Base-by-base conservation (phyloP, 768 basidiomycete species). In the Xerocomus spinulosus region DNA sequence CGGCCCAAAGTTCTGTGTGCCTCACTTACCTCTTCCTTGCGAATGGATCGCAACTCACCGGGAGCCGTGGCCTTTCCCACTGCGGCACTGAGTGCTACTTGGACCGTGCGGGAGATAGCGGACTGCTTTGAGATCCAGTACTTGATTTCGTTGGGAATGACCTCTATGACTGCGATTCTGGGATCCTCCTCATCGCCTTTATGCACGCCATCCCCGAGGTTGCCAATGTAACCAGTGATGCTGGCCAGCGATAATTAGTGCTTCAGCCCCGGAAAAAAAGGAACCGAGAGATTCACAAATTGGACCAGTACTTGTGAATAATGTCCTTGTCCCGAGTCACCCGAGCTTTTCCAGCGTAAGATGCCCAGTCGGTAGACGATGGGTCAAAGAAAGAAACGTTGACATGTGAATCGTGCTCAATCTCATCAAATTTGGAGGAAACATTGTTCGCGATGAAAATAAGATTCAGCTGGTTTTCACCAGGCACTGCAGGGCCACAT, bases 181-280 rank as follows among this genome's bases (percentile, higher is more conserved):
- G 92, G 89, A 54, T 95, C 93, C 39, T 75, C 70, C 25, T 75
- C 75, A 56, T 85, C 80, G n/a, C 92, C 92, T 57, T 81, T 84
- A 65, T 93, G 92, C 6, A 85, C 69, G 15, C 87, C 88, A 54
- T 95, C 92, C 26, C 83, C 83, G 46, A 93, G 72, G 61, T 95
- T 85, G 30, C 88, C 90, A 57, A 94, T 94, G 76, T 90, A 96
- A 0, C 83, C 85, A 9, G 76, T 64, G 26, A 79, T 72, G 3
- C 85, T 88, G 40, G 18, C 39, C 38, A 39, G 30, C 3, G 34
- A 17, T 4, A 15, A 40, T 55, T n/a, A n/a, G n/a, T n/a, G n/a
- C n/a, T n/a, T n/a, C 32, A 48, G 35, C 48, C 14, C 42, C 12
- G 24, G 17, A 12, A 28, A 24, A 33, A 18, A 30, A 15, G 50